phyloP scores from a whole-genome alignment of 2,329 filamentous ascomycete genomes.

The Ascochyta koolunga region DNA sequence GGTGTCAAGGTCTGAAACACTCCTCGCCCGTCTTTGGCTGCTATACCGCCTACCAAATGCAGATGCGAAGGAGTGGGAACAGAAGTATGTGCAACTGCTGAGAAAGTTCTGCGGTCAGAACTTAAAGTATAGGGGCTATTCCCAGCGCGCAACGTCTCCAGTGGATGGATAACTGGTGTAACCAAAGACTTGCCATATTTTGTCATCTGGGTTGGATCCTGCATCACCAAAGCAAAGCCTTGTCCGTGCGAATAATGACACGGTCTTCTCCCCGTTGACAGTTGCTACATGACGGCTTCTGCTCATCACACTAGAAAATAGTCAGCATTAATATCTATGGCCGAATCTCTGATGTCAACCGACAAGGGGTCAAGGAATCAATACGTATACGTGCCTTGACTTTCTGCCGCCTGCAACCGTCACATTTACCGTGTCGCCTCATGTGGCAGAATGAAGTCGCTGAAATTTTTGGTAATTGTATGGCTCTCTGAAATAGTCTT shows the following conservation, averaged over 20 bases:
- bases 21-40: conserved; percentile 2
- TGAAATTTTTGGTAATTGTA: not conserved
- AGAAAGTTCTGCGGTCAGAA: not conserved
- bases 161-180: not conserved
- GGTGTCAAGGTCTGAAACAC: conserved; percentile 2
- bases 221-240: conserved; percentile 7
- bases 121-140: not conserved
- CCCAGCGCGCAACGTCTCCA: not conserved
- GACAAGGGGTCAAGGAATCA: too few relatives aligned
- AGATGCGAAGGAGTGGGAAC: not conserved
- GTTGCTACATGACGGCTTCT: conserved; percentile 4
- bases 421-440: conserved; percentile 10
- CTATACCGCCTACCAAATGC: not conserved
- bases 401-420: conserved; percentile 7
- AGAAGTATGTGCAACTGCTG: not conserved
- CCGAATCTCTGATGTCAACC: too few relatives aligned
- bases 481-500: too few relatives aligned
- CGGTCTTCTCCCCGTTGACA: not conserved
- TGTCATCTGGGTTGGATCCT: conserved; percentile 11
- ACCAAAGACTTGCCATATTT: conserved; percentile 6
- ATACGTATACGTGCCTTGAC: conserved; percentile 6
- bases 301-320: not conserved
- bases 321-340: not conserved
- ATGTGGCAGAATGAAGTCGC: not conserved
- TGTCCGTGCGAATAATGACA: not conserved